phyloP scores from a whole-genome alignment of 352 stramenopile genomes.

The Phytophthora lateralis region DNA sequence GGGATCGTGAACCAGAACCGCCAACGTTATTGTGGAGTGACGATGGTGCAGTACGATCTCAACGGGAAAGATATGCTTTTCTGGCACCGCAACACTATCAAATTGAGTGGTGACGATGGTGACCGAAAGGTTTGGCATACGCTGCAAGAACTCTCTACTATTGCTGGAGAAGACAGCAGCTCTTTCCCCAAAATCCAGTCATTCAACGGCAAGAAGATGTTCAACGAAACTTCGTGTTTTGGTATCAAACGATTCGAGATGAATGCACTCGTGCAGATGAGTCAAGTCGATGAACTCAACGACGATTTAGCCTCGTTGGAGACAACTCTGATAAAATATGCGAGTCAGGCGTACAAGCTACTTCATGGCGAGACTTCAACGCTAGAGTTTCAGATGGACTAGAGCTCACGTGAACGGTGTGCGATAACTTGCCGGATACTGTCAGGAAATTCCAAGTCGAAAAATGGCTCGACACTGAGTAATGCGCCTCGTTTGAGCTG shows the following conservation, averaged over 20 bases:
- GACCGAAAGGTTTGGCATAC: conserved; percentile 48
- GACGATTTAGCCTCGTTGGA: conserved; percentile 25
- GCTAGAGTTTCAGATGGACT: conserved; percentile 3
- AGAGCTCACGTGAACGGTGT: conserved; percentile 29
- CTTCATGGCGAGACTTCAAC: conserved; percentile 20
- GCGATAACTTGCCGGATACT: conserved; percentile 33
- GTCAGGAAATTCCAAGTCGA: conserved; percentile 38
- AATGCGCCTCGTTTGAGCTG: conserved; percentile 37
- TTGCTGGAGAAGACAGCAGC: conserved; percentile 25
- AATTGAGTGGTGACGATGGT: conserved; percentile 47
- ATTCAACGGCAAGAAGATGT: conserved; percentile 62
- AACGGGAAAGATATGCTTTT: conserved; percentile 46
- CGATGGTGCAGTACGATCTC: conserved; percentile 58
- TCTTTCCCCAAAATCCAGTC: conserved; percentile 48
- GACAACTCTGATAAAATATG: conserved; percentile 41
- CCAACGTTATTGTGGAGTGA: conserved; percentile 50
- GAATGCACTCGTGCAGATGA: conserved; percentile 32
- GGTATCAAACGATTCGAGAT: conserved; percentile 59
- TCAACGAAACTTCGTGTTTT: conserved; percentile 75
- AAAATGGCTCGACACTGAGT: conserved; percentile 36
- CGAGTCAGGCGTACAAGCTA: conserved; percentile 35
- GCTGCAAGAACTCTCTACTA: conserved; percentile 49
- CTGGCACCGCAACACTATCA: conserved; percentile 64
- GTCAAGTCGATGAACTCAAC: conserved; percentile 21
- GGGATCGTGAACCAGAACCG: conserved; percentile 44